Evolutionary conservation across 441 rosid genomes (phyloP).

Genomic region (Eugenia klotzschiana): DNA sequence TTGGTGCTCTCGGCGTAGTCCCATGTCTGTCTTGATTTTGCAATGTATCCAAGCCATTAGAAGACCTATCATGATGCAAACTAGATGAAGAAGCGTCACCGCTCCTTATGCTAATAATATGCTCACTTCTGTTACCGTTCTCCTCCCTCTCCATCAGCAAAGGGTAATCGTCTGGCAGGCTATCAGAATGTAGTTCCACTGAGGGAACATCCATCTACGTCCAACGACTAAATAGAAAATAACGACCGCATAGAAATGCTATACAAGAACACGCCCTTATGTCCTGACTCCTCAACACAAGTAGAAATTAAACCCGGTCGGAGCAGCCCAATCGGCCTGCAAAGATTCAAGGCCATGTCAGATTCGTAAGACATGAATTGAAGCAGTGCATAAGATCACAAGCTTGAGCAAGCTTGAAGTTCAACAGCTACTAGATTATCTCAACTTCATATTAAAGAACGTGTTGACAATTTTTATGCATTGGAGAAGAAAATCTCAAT

Average conservation of each 20-base stretch:
- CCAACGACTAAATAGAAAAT: neutral
- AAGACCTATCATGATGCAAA: slow-evolving; percentile 22
- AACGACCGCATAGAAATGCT: slow-evolving; percentile 1
- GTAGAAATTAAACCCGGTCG: neutral
- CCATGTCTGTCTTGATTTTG: neutral
- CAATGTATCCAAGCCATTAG: slow-evolving; percentile 34
- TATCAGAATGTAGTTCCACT: neutral
- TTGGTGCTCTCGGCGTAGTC: neutral
- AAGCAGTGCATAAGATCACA: neutral
- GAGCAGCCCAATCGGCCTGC: neutral
- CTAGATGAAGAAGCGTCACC: slow-evolving; percentile 1
- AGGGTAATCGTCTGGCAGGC: slow-evolving; percentile 1
- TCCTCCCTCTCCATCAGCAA: slow-evolving; percentile 10
- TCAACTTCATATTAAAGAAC: neutral
- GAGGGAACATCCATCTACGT: slow-evolving; percentile 12
- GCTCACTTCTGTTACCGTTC: neutral
- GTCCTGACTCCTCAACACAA: neutral
- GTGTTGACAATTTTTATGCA: neutral
- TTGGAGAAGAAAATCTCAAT: neutral
- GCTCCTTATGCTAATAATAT: slow-evolving; percentile 3
- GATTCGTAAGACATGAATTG: neutral
- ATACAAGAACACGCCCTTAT: neutral
- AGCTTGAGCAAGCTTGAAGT: neutral
- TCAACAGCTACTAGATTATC: neutral
- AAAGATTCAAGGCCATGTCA: neutral